phyloP scores from a whole-genome alignment of 225 moss, liverwort and hornwort genomes.

The Asterella californica region DNA sequence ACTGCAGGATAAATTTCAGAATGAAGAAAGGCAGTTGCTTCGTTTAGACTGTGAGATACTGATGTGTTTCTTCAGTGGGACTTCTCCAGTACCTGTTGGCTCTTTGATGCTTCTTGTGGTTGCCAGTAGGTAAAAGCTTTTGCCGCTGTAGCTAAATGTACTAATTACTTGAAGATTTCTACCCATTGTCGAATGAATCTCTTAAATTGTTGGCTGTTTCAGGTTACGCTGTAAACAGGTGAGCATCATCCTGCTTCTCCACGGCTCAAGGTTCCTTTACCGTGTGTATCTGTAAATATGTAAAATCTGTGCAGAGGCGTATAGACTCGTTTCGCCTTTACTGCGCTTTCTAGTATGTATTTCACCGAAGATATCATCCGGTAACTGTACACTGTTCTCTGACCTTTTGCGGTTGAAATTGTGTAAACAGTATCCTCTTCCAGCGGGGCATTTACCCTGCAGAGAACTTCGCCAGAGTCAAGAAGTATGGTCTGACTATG shows the following conservation, averaged over 20 bases:
- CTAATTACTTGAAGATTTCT: not conserved
- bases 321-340: not conserved
- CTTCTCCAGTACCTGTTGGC: not conserved
- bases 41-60: too few species aligned
- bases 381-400: not conserved
- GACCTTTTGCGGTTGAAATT: not conserved
- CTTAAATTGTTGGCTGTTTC: conserved; percentile 12
- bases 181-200: not conserved
- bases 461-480: conserved; percentile 78
- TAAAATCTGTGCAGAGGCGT: not conserved
- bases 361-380: too few species aligned
- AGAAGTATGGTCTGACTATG: conserved; percentile 90
- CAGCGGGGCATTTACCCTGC: conserved; percentile 90
- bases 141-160: too few species aligned
- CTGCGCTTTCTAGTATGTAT: not conserved
- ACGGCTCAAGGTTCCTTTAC: not conserved
- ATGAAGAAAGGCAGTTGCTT: too few species aligned
- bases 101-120: too few species aligned
- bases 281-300: not conserved
- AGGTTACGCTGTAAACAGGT: conserved; percentile 79
- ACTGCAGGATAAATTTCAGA: too few species aligned
- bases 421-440: conserved; percentile 54
- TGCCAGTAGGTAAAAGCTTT: too few species aligned
- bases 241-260: conserved; percentile 7
- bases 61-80: not conserved